A percentile compares a stretch with the other conserved stretches of the same genome.
Evolutionary conservation across 2,329 filamentous ascomycete species (phyloP).

Genomic region (Verticillium nubilum): DNA sequence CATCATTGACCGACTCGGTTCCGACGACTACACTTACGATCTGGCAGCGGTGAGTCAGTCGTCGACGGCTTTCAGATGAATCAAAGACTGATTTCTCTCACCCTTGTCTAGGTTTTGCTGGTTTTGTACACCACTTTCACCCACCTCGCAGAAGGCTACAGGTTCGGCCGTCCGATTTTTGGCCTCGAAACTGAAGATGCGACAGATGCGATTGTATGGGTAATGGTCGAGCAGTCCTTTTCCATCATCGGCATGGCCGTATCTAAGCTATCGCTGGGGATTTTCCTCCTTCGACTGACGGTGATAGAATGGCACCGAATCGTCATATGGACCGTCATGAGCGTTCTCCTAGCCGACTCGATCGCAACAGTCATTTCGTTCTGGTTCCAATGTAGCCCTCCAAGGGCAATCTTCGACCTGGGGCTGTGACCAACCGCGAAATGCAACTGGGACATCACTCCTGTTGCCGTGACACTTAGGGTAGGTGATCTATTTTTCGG

Average conservation of each 20-base stretch:
- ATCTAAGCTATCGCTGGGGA: conserved; percentile 31
- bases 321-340: conserved; percentile 25
- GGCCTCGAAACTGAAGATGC: conserved; percentile 15
- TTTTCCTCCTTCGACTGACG: conserved; percentile 32
- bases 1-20: conserved; percentile 21
- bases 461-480: conserved; percentile 11
- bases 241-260: conserved; percentile 31
- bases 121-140: conserved; percentile 26
- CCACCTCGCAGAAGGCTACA: conserved; percentile 21
- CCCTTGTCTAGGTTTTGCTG: conserved; percentile 17
- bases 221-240: conserved; percentile 28
- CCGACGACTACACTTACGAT: conserved; percentile 28
- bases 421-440: conserved; percentile 6
- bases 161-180: conserved; percentile 26
- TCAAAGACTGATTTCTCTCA: conserved; percentile 2
- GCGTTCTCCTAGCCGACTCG: conserved; percentile 8
- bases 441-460: conserved; percentile 11
- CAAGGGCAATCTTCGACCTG: conserved; percentile 9
- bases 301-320: conserved; percentile 26
- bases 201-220: conserved; percentile 20
- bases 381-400: conserved; percentile 14
- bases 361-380: conserved; percentile 11
- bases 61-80: not conserved
- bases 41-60: conserved; percentile 16
- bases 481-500: not conserved